Evolutionary conservation across 805 yeast species (phyloP), one percentile per base, ranked within the genome.

Genomic region (Yarrowia porcina): DNA sequence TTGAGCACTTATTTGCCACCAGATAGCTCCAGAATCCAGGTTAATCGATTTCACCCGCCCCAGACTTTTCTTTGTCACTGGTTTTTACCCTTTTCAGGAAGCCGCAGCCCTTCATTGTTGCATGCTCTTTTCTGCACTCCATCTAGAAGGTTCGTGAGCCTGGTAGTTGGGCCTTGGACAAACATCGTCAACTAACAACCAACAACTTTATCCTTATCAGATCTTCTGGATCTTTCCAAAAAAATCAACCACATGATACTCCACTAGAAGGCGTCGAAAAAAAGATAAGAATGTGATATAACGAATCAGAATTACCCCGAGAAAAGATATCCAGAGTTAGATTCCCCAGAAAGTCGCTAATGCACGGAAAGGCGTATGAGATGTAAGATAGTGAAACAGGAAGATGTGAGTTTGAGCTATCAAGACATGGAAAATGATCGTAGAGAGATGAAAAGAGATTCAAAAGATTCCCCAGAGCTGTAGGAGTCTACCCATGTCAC

Each of bases 261-360:
- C 7, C 21, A 25, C 25, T 4, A 23, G 12, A 25, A 27, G 32
- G 20, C 32, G 32, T 42, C 21, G 28, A 25, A n/a, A 42, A 25
- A 32, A 15, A 25, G 32, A 42, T 25, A 17, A 3, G 2, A 9
- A n/a, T 4, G 5, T 21, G 27, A 39, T 10, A 21, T 6, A 17
- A 39, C 10, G 4, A 4, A 13, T 8, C 28, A 3, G 15, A 13
- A 3, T 15, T 1, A 15, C 44, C 27, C 44, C 44, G 44, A 42
- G 21, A 42, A 42, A n/a, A 42, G 49, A 42, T 25, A 4, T 9
- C 32, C 15, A 17, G 21, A 42, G 18, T 8, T 42, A 25, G 49
- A 42, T 42, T 25, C 33, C 49, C 49, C 49, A 42, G 32, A 42
- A 42, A 27, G 32, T 42, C 49, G 49, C 49, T 42, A 42, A 42